Percentiles rank a stretch among this genome's conserved stretches.
Evolutionary conservation across 495 filamentous ascomycete genomes (phyloP).

Genomic region (Patellaria atrata): DNA sequence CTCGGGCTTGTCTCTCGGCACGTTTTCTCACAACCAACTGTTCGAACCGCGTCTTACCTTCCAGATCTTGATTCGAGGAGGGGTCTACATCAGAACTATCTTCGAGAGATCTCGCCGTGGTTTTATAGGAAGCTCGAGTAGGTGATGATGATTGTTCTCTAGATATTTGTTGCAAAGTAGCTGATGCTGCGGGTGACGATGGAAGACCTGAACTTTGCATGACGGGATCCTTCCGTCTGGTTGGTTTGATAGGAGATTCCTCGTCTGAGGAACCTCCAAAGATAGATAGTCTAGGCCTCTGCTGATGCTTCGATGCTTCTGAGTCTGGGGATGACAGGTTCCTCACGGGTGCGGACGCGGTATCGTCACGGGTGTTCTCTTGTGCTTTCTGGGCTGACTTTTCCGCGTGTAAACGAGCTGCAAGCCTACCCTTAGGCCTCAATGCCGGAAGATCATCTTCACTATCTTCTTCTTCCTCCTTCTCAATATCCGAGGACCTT

Average conservation of each 20-base stretch:
- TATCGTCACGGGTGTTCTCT: conserved; percentile 2
- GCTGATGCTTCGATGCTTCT: background rate
- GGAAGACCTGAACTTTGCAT: background rate
- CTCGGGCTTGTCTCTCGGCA: conserved; percentile 5
- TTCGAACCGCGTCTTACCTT: conserved; percentile 7
- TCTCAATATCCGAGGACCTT: background rate
- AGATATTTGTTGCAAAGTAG: conserved; percentile 4
- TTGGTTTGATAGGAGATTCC: conserved; percentile 9
- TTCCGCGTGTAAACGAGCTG: conserved; percentile 8
- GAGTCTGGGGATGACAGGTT: conserved; percentile 2
- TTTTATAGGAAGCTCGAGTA: conserved; percentile 2
- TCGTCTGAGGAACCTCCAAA: too few relatives aligned
- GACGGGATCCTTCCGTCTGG: conserved; percentile 2
- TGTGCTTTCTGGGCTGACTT: background rate
- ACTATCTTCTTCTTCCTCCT: conserved; percentile 10
- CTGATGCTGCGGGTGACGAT: conserved; percentile 3
- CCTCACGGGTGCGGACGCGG: conserved; percentile 10
- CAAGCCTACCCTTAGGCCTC: conserved; percentile 8
- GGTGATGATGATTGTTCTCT: conserved; percentile 13
- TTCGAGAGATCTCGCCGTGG: background rate
- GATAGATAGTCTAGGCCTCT: too few relatives aligned
- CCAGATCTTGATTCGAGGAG: background rate
- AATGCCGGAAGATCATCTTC: conserved; percentile 6
- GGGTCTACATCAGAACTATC: conserved; percentile 5
- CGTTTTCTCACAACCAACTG: conserved; percentile 12